A percentile compares a stretch with the other conserved stretches of the same genome.
Conservation (phyloP, 371 early-diverging fungal genomes). For the Mortierella sp. region DNA sequence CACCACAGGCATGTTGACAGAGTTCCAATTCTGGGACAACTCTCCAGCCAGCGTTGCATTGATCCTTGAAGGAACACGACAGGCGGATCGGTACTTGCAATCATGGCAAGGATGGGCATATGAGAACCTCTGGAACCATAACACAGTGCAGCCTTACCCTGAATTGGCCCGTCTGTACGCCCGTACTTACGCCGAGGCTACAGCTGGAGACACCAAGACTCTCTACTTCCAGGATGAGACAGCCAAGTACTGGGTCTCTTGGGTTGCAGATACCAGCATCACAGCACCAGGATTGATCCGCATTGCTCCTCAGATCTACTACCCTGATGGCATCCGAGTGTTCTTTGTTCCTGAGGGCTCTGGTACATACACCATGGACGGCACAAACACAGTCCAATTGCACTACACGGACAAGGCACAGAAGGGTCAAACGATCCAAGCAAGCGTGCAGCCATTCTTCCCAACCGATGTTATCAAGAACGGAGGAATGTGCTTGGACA, state of each 20-base stretch:
- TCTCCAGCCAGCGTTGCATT: conserved; percentile 18
- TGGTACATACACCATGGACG: conserved; percentile 45
- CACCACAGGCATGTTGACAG: conserved; percentile 56
- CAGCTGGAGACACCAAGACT: conserved; percentile 50
- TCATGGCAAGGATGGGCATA: conserved; percentile 63
- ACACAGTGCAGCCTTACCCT: conserved; percentile 25
- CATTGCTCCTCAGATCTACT: conserved; percentile 44
- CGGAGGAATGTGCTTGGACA: conserved; percentile 38
- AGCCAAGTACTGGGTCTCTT: conserved; percentile 52
- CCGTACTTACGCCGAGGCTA: conserved; percentile 56
- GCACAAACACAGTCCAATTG: conserved; percentile 35
- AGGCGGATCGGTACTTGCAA: conserved; percentile 54
- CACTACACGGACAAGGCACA: conserved; percentile 28
- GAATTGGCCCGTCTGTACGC: conserved; percentile 50
- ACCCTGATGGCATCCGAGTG: conserved; percentile 54
- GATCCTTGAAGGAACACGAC: conserved; percentile 22
- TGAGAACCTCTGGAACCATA: conserved; percentile 53
- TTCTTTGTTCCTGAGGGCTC: conserved; percentile 40
- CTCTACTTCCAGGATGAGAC: conserved; percentile 49
- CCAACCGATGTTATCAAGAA: conserved; percentile 47
- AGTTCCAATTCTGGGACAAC: conserved; percentile 56
- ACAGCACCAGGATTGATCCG: conserved; percentile 50
- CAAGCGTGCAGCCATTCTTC: conserved; percentile 50
- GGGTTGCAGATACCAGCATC: conserved; percentile 40
- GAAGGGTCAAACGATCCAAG: conserved; percentile 40